Evolutionary conservation across 805 yeast genomes (phyloP), one percentile per base, ranked within the genome.

Genomic region (Saccharomyces eubayanus): DNA sequence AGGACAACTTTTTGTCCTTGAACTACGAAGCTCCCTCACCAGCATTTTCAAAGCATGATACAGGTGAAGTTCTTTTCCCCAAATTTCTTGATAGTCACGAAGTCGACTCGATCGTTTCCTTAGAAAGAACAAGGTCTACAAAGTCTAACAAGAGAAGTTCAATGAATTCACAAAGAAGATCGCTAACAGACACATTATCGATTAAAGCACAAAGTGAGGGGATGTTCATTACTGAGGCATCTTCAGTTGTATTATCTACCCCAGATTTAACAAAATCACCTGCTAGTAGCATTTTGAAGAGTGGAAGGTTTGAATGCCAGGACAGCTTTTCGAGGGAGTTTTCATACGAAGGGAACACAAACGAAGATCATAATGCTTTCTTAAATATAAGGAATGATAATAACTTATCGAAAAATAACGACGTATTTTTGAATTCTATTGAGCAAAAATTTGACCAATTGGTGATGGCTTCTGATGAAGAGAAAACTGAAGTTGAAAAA

Each of bases 41-140:
- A 31, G 28, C 29, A 27, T 20, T 16, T 24, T 30, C 50, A 12
- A 68, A 60, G 47, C 59, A 70, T 9, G 75, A 74, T 55, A 67
- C 71, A 5, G 83, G 84, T 28, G 84, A 85, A 53, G 80, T 83
- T 0, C 67, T 87, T 28, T 87, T 87, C 66, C 95, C 95, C 0
- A 86, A 83, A 63, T 78, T 82, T 2, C 71, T 87, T 31, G 84
- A 77, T 54, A 74, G 79, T 0, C 80, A 78, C 51, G 95, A 87
- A 62, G 87, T 87, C 10, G 87, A 84, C 58, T 83, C 87, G 48
- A 87, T 87, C 54, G 84, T 85, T 2, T 78, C 85, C 6, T 64
- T 87, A 47, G 95, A 87, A 66, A 75, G 91, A 55, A 79, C 86
- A 6, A 77, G 79, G 62, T 83, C 89, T 0, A 73, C 84, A 0